Evolutionary conservation across 306 rosid species (phyloP), one percentile per base, ranked within the genome.

Genomic region (Rubus parviflorus): DNA sequence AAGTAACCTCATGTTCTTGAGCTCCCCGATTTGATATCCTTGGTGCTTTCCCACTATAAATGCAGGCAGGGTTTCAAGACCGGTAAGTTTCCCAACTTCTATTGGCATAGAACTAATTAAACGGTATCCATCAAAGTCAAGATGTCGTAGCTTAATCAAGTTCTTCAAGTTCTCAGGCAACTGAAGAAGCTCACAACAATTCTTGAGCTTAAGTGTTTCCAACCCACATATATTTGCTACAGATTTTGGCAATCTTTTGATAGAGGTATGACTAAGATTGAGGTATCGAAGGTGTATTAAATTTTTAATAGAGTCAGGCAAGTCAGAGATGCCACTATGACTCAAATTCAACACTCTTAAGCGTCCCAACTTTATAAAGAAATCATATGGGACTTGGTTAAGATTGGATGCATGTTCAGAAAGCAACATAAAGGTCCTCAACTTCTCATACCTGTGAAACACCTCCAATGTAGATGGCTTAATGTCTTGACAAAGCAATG

Each of bases 311-410:
- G 83, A 66, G 30, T 79, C 74, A 6, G 74, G 83, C 22, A 73
- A 52, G 35, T 73, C 20, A 13, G 43, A 15, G 25, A 80, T 74
- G 4, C 53, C 52, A 73, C 75, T 6, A 48, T 10, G 22, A 47
- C 75, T 68, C 71, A 80, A 74, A 68, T 74, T 80, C 71, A 80
- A 38, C 45, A 80, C 71, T 52, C 75, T 74, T 8, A 74, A 42
- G 70, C 51, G 22, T 23, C 7, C 69, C 20, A 74, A 41, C 38
- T 25, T 67, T n/a, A 6, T 35, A 47, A 80, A 68, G 45, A 80
- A 42, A 43, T 58, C 70, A 35, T 37, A 38, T 53, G 79, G 71
- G 15, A 80, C 42, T 47, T 10, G 17, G 1, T 54, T 19, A 20
- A 77, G 46, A 16, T 15, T 46, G 8, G 69, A 56, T 56, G 66